These are phyloP conservation scores for Aspergillus bertholletiae DNA, from an alignment of 495 filamentous ascomycete species.

Conservation along the genomic window DNA sequence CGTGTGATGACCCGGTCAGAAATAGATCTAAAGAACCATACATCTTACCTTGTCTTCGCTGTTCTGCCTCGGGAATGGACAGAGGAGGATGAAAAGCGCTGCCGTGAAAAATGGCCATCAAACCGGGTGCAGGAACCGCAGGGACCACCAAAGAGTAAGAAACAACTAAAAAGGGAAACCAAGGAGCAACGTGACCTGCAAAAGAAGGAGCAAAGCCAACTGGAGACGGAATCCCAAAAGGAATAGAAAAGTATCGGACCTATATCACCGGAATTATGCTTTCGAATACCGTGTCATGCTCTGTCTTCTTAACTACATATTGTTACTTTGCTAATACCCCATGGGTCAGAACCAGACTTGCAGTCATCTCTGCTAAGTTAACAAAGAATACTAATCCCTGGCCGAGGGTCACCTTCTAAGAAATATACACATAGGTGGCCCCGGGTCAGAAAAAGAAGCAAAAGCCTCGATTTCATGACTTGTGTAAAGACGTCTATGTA, in stretches of 20 bases:
- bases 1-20: conserved; percentile 75
- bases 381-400: background rate
- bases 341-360: background rate
- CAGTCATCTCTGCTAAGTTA: background rate
- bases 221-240: background rate
- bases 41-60: conserved; percentile 92
- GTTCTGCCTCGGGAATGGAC: conserved; percentile 81
- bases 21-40: conserved; percentile 89
- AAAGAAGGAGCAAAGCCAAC: conserved; percentile 10
- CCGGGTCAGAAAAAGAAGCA: background rate
- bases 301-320: background rate
- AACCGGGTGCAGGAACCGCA: conserved; percentile 24
- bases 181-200: conserved; percentile 46
- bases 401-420: background rate
- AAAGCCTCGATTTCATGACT: background rate
- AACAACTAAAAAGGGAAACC: conserved; percentile 52
- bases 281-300: background rate
- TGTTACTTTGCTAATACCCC: background rate
- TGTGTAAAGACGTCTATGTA: background rate
- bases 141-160: conserved; percentile 42
- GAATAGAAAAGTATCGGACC: too few relatives aligned
- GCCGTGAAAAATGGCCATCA: conserved; percentile 57
- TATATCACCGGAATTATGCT: too few relatives aligned
- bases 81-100: conserved; percentile 73
- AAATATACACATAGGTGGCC: background rate